Percentiles rank a stretch among this genome's conserved stretches.
Conservation (phyloP, 805 yeast genomes). For the Kodamaea sagamina region DNA sequence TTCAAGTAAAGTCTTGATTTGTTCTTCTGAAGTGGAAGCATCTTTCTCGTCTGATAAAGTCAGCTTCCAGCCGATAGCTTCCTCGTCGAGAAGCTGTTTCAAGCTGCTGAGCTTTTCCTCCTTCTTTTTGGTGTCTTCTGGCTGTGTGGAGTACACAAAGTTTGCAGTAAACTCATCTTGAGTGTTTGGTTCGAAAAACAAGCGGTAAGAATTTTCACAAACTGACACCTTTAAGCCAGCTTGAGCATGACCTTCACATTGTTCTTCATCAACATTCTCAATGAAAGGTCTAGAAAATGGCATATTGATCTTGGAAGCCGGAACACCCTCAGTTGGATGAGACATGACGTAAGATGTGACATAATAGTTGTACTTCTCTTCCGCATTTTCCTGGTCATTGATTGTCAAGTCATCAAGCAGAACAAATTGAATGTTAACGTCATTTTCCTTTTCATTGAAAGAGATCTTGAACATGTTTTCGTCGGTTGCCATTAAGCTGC, state of each 20-base stretch:
- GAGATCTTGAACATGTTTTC: constrained; percentile 92
- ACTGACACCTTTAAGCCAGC: constrained; percentile 78
- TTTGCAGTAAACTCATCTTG: constrained; percentile 76
- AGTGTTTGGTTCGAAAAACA: constrained; percentile 78
- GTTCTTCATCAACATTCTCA: constrained; percentile 56
- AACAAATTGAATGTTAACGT: constrained; percentile 75
- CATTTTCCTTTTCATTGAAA: constrained; percentile 53
- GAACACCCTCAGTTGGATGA: constrained; percentile 95
- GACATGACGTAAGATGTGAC: constrained; percentile 90
- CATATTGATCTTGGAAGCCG: constrained; percentile 69
- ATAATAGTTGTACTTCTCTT: constrained; percentile 90
- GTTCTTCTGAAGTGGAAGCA: constrained; percentile 30
- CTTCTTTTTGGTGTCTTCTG: constrained; percentile 25
- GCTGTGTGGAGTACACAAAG: constrained; percentile 46
- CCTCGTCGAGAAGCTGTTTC: constrained; percentile 48
- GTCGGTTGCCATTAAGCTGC: constrained; percentile 73
- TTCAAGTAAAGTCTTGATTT: constrained; percentile 35
- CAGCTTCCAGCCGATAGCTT: constrained; percentile 55
- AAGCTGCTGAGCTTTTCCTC: constrained; percentile 37
- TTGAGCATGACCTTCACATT: constrained; percentile 61
- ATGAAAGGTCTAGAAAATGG: constrained; percentile 72
- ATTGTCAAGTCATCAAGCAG: constrained; percentile 88
- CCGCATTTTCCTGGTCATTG: constrained; percentile 63
- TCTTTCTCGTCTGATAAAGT: constrained; percentile 44
- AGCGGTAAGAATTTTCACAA: constrained; percentile 72